phyloP scores from a whole-genome alignment of 345 rosid species.

The Eutrema yunnanense region DNA sequence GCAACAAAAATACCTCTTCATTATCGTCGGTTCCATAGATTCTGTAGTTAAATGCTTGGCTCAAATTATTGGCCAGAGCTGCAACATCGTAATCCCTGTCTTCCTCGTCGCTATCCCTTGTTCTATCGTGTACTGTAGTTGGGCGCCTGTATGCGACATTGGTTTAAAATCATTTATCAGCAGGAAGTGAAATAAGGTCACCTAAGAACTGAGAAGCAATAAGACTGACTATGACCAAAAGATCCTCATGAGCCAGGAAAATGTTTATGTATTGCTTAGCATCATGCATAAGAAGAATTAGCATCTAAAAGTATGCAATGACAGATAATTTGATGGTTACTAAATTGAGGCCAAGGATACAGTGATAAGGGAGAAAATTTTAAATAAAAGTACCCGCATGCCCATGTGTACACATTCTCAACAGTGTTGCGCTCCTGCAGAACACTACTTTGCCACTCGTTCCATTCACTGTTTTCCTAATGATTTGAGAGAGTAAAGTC shows the following conservation, averaged over 20 bases:
- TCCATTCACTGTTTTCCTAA: slow-evolving; percentile 82
- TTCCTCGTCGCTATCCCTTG: slow-evolving; percentile 87
- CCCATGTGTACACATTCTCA: slow-evolving; percentile 94
- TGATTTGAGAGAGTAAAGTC: slow-evolving; percentile 18
- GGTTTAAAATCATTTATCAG: neutral
- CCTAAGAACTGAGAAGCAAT: too few species aligned
- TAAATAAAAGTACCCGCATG: slow-evolving; percentile 63
- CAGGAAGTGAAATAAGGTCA: too few species aligned
- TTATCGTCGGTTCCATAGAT: slow-evolving; percentile 75
- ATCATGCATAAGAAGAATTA: neutral
- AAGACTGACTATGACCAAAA: too few species aligned
- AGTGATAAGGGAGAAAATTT: slow-evolving; percentile 6
- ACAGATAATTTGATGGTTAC: neutral
- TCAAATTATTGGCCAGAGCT: slow-evolving; percentile 82
- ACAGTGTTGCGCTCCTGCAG: slow-evolving; percentile 78
- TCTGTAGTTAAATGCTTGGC: slow-evolving; percentile 85
- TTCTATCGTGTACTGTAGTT: slow-evolving; percentile 79
- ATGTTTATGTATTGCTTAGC: neutral
- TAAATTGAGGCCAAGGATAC: neutral
- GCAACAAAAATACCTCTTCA: slow-evolving; percentile 55
- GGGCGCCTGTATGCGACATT: slow-evolving; percentile 62
- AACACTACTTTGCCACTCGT: slow-evolving; percentile 66
- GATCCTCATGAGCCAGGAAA: too few species aligned
- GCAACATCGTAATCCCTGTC: slow-evolving; percentile 90
- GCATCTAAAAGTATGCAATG: neutral